Conservation (phyloP, 1,139 yeast genomes). For the Cylindricascospora bacillispora region DNA sequence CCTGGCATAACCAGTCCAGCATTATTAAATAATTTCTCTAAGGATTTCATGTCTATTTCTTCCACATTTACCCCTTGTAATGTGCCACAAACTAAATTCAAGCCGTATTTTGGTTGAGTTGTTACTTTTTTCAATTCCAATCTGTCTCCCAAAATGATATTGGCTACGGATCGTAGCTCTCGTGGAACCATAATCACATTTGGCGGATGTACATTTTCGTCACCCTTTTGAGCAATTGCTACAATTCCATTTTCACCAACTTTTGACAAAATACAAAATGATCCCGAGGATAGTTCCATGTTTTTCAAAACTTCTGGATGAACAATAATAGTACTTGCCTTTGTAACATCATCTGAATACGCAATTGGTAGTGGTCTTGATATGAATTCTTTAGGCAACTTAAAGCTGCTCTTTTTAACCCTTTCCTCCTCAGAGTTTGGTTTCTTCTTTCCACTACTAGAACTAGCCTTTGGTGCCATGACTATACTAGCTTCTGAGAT, state of each 20-base stretch:
- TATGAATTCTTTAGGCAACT: constrained; percentile 34
- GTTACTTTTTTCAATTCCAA: constrained; percentile 35
- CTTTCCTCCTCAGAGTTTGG: constrained; percentile 10
- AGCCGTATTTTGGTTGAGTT: constrained; percentile 41
- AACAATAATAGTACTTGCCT: constrained; percentile 33
- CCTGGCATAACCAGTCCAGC: constrained; percentile 50
- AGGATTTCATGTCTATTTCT: constrained; percentile 13
- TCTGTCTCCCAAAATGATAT: constrained; percentile 63
- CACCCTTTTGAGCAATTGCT: constrained; percentile 30
- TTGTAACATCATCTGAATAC: constrained; percentile 24
- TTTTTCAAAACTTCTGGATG: constrained; percentile 41
- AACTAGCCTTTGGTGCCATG: constrained; percentile 23
- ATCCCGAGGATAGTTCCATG: constrained; percentile 42
- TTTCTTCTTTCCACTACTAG: constrained; percentile 22
- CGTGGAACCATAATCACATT: constrained; percentile 45
- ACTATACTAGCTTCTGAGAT: too few species aligned
- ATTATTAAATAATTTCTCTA: constrained; percentile 34
- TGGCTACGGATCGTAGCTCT: constrained; percentile 39
- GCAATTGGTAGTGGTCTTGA: constrained; percentile 40
- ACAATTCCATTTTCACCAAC: constrained; percentile 40
- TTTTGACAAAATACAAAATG: constrained; percentile 39
- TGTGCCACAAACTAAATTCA: constrained; percentile 24
- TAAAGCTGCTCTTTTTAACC: constrained; percentile 24
- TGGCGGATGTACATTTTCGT: constrained; percentile 28
- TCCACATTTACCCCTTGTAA: constrained; percentile 15